Base-by-base conservation (phyloP, 2,329 filamentous ascomycete genomes). In the Verticillium tricorpus region DNA sequence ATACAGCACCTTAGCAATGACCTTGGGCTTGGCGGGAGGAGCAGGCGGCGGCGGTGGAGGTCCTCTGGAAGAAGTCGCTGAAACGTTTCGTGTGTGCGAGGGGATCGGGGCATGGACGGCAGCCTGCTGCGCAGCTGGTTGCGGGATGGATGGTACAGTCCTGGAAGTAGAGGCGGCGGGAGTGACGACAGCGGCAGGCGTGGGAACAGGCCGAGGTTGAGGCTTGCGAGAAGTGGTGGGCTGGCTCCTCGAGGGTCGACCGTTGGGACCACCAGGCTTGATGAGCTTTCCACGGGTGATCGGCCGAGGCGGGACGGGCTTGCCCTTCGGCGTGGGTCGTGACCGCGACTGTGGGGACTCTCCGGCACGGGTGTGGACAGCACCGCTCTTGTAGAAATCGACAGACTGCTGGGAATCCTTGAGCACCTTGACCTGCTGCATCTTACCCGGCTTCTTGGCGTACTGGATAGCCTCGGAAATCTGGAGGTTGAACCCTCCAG, bases 391-490 rank as follows among this genome's bases (percentile, higher is more conserved):
- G 82, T 99, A 99, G 65, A 88, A 85, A 75, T 99, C 95, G 57
- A 88, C 88, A 3, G 83, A 78, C 59, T 89, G 84, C 59, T 88
- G 85, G 0, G 93, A 88, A 72, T 99, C 95, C 77, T 96, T 97
- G 64, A 96, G 72, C 9, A 91, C 91, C 79, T 98, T 98, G 71
- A 99, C 90, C 6, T 87, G 78, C 60, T 94, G 90, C 74, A 92
- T 85, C 79, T 99, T 99, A 61, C 92, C 92, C 1, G 95, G 95
- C 77, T 99, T 99, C 84, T 98, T 99, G 72, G 94, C 93, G 76
- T 97, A 99, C 73, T 97, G 92, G 68, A 99, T 93, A 63, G 83
- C 84, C 32, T 95, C 89, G n/a, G 81, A 86, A 65, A 98, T 89
- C 76, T 91, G 92, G 57, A 99, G 78, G 72, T 88, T 92, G 72